Evolutionary conservation across 768 basidiomycete species (phyloP), one percentile per base, ranked within the genome.

Genomic region (Hericium coralloides): DNA sequence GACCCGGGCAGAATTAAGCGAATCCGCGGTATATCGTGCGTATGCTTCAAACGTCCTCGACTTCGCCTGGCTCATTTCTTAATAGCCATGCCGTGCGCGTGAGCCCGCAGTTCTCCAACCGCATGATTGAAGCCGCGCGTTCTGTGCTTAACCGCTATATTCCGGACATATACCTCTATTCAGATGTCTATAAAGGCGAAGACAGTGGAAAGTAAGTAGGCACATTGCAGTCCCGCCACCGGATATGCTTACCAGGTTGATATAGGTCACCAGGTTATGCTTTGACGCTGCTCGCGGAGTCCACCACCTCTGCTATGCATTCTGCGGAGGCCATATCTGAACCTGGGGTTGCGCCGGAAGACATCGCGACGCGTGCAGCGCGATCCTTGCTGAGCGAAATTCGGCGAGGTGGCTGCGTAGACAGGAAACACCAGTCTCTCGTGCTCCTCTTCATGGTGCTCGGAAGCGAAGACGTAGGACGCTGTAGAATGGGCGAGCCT

Each of bases 141-240:
- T 94, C 92, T 2, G 78, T 99, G 22, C 76, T 99, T 47, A 98
- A 98, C 69, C 88, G 94, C 4, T 97, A 90, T 69, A 97, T 98
- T 58, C 95, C 97, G 38, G 97, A 99, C 68, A 94, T 98, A 26
- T 98, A 98, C 72, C 82, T 99, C 39, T 95, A 98, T 69, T 95
- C 97, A 3, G 97, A 99, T 61, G 94, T 98, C 22, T 98, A 97
- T 73, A 95, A 97, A 69, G 95, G 95, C 7, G 90, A 92, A 17
- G 97, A 98, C 60, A 94, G 92, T 62, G 95, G 95, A 70, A 98
- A 93, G 95, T 95, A 63, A 60, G 93, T 73, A 0, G 23, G 14
- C 18, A 12, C 12, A 39, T 14, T 26, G 48, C 15, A 17, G 48
- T 23, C 50, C n/a, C 4, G 9, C 54, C n/a, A 8, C 18, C 7